These are phyloP conservation scores for Claviceps sp. DNA, from an alignment of 2,329 filamentous ascomycete species.

Conservation along the genomic window DNA sequence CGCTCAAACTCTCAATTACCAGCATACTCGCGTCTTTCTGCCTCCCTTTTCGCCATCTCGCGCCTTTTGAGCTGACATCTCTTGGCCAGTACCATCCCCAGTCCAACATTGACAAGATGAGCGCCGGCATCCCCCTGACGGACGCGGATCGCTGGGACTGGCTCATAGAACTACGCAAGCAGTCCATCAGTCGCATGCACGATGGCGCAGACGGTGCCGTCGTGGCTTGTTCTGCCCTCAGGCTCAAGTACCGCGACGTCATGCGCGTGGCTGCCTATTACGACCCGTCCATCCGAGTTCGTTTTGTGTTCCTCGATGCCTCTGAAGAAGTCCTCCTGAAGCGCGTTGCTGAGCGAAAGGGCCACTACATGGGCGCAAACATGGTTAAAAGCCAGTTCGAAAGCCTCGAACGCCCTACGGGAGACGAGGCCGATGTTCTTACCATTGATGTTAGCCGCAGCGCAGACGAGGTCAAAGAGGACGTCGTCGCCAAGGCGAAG, in stretches of 20 bases:
- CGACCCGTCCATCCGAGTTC: constrained; percentile 58
- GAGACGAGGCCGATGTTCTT: constrained; percentile 59
- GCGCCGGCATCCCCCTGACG: constrained; percentile 65
- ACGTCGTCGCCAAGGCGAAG: constrained; percentile 44
- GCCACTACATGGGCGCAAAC: constrained; percentile 88
- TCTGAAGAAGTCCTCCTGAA: constrained; percentile 60
- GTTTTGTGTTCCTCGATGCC: constrained; percentile 86
- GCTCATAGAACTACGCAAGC: constrained; percentile 66
- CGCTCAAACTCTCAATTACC: too few species aligned
- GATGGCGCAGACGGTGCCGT: constrained; percentile 62
- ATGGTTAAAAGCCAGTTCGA: constrained; percentile 93
- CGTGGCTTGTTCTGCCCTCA: constrained; percentile 88
- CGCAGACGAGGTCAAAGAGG: constrained; percentile 44
- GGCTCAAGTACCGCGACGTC: constrained; percentile 92
- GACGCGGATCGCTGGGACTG: constrained; percentile 97
- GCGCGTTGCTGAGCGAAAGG: constrained; percentile 60
- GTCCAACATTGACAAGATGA: constrained; percentile 86
- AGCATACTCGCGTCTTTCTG: too few species aligned
- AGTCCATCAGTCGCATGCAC: constrained; percentile 42
- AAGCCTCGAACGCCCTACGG: constrained; percentile 67
- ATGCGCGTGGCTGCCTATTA: constrained; percentile 71
- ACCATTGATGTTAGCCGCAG: constrained; percentile 53
- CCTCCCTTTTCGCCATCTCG: too few species aligned
- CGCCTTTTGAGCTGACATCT: background rate
- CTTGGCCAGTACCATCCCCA: constrained; percentile 52